Base-by-base conservation (phyloP, 176 grass and related monocot species). In the Lolium multiflorum region DNA sequence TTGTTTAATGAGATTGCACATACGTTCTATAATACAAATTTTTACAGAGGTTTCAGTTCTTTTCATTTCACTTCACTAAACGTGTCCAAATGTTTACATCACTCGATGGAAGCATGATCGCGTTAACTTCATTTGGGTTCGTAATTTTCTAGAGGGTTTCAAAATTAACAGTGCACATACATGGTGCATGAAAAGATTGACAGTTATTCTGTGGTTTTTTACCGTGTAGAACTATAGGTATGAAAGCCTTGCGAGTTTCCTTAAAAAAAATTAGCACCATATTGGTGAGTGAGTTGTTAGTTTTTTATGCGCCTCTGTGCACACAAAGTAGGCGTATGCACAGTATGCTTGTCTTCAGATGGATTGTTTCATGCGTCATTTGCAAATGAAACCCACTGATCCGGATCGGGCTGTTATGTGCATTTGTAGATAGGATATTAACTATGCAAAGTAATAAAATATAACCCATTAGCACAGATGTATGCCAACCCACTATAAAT, bases 51-150 rank as follows among this genome's bases (percentile, higher is more conserved):
- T 71, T 61, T 51, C 4, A 35, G 60, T 81, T 87, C 44, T 75
- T 22, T 39, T 76, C 57, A 24, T 74, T 74, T 87, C 47, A 46
- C 26, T 82, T 87, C 51, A 20, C 55, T 14, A 24, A 50, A 22
- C 20, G 48, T 6, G 26, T 44, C 25, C 65, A 80, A 48, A 80
- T 59, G 11, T 47, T 69, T 68, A 25, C 74, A 83, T 65, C 16
- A 86, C 12, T 47, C 11, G 61, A 81, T 81, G 13, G 56, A 74
- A 75, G 28, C 28, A 28, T 28, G 28, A 28, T 28, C 28, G 28
- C 28, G 28, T 20, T 20, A 81, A 64, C 41, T 38, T 35, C 35
- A 10, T 59, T 79, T 86, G 37, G 21, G 1, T 46, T 43, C 39
- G 3, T 24, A 55, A 20, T 55, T 35, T 75, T 65, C 18, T 20